Conservation (phyloP, 495 filamentous ascomycete genomes). For the Penicillium samsonianum region DNA sequence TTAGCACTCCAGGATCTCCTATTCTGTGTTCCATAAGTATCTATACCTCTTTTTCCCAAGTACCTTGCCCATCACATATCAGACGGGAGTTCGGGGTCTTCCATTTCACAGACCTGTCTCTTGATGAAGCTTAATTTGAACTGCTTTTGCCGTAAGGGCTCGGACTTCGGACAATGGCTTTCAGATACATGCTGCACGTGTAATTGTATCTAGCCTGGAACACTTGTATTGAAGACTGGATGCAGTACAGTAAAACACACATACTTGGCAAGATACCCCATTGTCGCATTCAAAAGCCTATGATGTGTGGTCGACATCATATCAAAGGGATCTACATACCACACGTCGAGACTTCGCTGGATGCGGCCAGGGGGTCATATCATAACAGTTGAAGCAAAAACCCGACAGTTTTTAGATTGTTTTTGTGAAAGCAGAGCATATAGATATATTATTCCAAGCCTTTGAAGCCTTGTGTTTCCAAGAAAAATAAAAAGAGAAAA, state of each 20-base stretch:
- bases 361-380: slow-evolving; percentile 4
- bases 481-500: slow-evolving; percentile 8
- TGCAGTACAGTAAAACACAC: not conserved
- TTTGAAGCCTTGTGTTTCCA: not conserved
- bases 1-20: not conserved
- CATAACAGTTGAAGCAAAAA: not conserved
- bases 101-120: not conserved
- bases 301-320: slow-evolving; percentile 4
- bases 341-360: not conserved
- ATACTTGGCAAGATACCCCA: slow-evolving; percentile 4
- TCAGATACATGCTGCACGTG: not conserved
- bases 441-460: not conserved
- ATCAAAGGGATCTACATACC: slow-evolving; percentile 8
- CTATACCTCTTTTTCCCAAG: not conserved
- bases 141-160: not conserved
- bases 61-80: not conserved
- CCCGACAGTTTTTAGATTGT: not conserved
- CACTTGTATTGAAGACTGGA: not conserved
- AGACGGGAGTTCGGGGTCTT: not conserved
- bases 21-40: not conserved
- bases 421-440: not conserved
- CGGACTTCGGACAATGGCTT: not conserved
- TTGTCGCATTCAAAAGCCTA: slow-evolving; percentile 5
- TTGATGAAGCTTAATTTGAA: not conserved
- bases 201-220: not conserved